Base-by-base conservation (phyloP, 371 early-diverging fungal species). In the Rhizopus sp. region DNA sequence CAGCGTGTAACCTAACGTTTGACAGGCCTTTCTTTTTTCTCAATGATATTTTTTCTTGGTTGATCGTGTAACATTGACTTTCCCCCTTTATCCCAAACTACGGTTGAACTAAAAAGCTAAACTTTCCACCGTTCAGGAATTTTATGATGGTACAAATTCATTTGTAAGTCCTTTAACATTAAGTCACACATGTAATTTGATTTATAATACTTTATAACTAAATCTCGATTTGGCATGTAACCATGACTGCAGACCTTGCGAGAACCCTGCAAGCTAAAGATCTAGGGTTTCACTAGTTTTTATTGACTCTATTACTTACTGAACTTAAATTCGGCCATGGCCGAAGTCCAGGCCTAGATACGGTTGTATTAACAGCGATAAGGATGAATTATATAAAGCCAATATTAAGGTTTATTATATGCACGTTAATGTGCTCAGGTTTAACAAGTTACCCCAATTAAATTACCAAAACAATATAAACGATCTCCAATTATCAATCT, bases 101-200 rank as follows among this genome's bases (percentile, higher is more conserved):
- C 44, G 64, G 64, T 55, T 39, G 44, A 35, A 46, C 30, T 31
- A 45, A 53, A 49, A 50, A 54, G 23, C 23, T 23, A 23, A 63
- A 48, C 54, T 55, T 55, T 55, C 59, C 50, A 54, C 50, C 44
- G 46, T 63, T 39, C 55, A 59, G 64, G 64, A 53, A 63, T 51
- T 59, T 57, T 50, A 17, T 9, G 39, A 55, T 61, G 23, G 59
- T 46, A 59, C 64, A 59, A 63, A 59, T 55, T 59, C 59, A 54
- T 45, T 58, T 29, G 38, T 15, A 31, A 15, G 38, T 48, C 30
- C 34, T 42, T 35, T 38, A 32, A 16, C 17, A 17, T 29, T 52
- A 23, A 23, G 23, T 23, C 23, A 33, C 50, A 34, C 35, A 17
- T 32, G 17, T 50, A 33, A 17, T 35, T 5, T 50, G 50, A 23